phyloP scores from a whole-genome alignment of 1,284 basidiomycete species.

The Ceratobasidium sp. region DNA sequence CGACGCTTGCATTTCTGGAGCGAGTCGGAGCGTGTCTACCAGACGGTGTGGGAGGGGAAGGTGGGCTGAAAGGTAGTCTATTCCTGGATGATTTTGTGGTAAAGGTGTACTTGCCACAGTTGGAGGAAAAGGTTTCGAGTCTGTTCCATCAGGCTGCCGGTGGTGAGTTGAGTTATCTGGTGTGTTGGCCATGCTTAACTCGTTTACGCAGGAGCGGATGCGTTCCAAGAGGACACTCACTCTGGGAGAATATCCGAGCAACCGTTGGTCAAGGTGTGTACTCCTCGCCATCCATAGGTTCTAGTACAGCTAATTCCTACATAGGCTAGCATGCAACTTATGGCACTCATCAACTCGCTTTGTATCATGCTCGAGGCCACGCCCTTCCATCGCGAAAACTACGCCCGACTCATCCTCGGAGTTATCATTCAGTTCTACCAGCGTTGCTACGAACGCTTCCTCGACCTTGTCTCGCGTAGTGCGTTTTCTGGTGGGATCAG shows the following conservation, averaged over 20 bases:
- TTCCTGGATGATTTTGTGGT: slow-evolving; percentile 95
- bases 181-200: background rate
- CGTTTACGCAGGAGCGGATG: slow-evolving; percentile 74
- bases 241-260: slow-evolving; percentile 66
- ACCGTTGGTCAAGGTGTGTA: slow-evolving; percentile 82
- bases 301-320: slow-evolving; percentile 16
- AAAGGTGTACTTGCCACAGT: slow-evolving; percentile 91
- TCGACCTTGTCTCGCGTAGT: slow-evolving; percentile 72
- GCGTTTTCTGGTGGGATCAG: slow-evolving; percentile 65
- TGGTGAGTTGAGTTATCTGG: slow-evolving; percentile 61
- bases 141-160: slow-evolving; percentile 90
- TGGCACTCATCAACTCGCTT: slow-evolving; percentile 92
- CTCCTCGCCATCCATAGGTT: slow-evolving; percentile 14
- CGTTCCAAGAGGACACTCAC: slow-evolving; percentile 78
- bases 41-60: slow-evolving; percentile 59
- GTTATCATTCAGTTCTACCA: slow-evolving; percentile 98
- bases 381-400: slow-evolving; percentile 96
- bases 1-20: slow-evolving; percentile 88
- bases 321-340: slow-evolving; percentile 85
- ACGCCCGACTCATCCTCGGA: slow-evolving; percentile 93
- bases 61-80: slow-evolving; percentile 62
- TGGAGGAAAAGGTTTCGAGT: slow-evolving; percentile 93
- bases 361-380: slow-evolving; percentile 93
- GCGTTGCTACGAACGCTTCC: slow-evolving; percentile 89
- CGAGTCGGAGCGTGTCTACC: slow-evolving; percentile 59